Percentiles rank a stretch among this genome's conserved stretches.
Conservation (phyloP, 2,329 filamentous ascomycete genomes). For the Cladophialophora exuberans region DNA sequence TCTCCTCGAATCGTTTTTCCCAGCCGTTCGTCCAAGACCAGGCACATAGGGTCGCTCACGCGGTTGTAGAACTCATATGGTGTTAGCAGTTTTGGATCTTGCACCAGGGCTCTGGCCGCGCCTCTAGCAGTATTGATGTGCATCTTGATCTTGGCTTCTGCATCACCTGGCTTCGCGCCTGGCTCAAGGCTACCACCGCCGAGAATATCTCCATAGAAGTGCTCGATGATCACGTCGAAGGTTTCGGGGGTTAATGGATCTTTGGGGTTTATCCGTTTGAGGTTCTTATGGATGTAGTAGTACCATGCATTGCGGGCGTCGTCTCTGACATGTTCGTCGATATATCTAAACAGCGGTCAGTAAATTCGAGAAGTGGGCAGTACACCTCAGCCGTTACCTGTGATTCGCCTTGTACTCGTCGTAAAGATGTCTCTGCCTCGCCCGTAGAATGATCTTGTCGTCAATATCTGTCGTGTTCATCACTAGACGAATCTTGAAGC, state of each 20-base stretch:
- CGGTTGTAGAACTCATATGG: conserved; percentile 58
- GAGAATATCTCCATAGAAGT: conserved; percentile 58
- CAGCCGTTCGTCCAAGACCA: conserved; percentile 73
- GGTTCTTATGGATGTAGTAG: conserved; percentile 69
- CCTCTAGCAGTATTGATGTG: conserved; percentile 68
- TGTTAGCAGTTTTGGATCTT: conserved; percentile 33
- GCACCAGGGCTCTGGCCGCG: conserved; percentile 56
- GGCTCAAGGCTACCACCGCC: conserved; percentile 59
- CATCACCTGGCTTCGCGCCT: conserved; percentile 65
- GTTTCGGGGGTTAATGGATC: conserved; percentile 47
- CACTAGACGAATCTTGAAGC: conserved; percentile 80
- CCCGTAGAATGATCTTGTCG: conserved; percentile 70
- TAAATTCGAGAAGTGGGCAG: neutral
- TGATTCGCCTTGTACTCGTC: conserved; percentile 65
- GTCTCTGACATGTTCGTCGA: conserved; percentile 51
- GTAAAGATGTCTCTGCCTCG: conserved; percentile 78
- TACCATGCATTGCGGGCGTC: conserved; percentile 57
- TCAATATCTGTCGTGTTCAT: conserved; percentile 93
- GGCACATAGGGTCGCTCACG: conserved; percentile 71
- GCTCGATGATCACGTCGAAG: conserved; percentile 53
- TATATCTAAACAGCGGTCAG: conserved; percentile 30
- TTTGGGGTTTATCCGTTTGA: conserved; percentile 51
- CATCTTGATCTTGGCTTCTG: conserved; percentile 88
- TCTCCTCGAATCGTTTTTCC: conserved; percentile 61
- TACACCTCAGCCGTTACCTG: conserved; percentile 32